Conservation (phyloP, 116 monocot genomes). For the Trichopus zeylanicus region DNA sequence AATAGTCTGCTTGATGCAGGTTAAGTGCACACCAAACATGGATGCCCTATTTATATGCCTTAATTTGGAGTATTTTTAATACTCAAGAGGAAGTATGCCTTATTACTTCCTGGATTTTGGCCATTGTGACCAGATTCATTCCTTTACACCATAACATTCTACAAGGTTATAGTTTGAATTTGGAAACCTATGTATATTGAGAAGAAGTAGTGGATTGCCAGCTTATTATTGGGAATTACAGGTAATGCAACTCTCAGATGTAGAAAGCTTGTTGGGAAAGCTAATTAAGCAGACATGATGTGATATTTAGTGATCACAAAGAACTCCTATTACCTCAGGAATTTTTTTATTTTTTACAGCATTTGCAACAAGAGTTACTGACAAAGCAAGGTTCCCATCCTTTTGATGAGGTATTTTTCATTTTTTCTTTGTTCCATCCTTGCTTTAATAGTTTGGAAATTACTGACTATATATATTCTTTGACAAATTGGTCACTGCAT, state of each 20-base stretch:
- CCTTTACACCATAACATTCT: too few relatives aligned
- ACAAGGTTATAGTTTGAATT: too few relatives aligned
- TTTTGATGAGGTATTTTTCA: conserved; percentile 66
- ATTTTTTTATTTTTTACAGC: conserved; percentile 25
- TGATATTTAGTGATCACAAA: neutral
- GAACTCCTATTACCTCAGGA: neutral
- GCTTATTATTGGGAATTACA: neutral
- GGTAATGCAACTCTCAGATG: neutral
- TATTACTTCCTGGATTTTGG: too few relatives aligned
- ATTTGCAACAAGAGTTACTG: conserved; percentile 67
- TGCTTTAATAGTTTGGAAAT: neutral
- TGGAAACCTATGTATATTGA: too few relatives aligned
- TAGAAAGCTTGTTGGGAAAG: neutral
- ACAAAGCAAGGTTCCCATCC: conserved; percentile 59
- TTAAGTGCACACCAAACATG: too few relatives aligned
- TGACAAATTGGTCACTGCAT: too few relatives aligned
- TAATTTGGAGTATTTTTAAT: too few relatives aligned
- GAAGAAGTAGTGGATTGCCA: neutral
- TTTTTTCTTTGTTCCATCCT: neutral
- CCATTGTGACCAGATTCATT: too few relatives aligned
- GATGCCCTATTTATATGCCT: too few relatives aligned
- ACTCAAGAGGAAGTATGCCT: too few relatives aligned
- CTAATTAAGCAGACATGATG: neutral
- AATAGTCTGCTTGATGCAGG: too few relatives aligned
- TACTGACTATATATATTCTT: too few relatives aligned